Conservation (phyloP, 2,329 filamentous ascomycete species). For the Penicillium crustosum region DNA sequence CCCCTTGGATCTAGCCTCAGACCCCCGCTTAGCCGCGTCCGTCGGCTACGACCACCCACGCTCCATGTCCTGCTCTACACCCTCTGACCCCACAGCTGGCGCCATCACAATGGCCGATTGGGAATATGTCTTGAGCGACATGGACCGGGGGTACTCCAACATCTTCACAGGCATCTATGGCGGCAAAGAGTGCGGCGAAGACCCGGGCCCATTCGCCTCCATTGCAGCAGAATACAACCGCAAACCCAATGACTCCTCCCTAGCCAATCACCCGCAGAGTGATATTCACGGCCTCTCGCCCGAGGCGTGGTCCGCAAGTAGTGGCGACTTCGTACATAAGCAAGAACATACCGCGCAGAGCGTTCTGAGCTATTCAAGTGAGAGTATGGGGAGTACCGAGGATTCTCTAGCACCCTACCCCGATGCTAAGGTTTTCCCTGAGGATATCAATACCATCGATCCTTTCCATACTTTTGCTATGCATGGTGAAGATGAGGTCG, state of each 20-base stretch:
- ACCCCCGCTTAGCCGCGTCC: slow-evolving; percentile 50
- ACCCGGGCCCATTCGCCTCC: slow-evolving; percentile 37
- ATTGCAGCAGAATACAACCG: slow-evolving; percentile 34
- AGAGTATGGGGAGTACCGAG: slow-evolving; percentile 58
- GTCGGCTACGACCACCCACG: slow-evolving; percentile 32
- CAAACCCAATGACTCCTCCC: slow-evolving; percentile 25
- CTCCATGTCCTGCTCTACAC: slow-evolving; percentile 47
- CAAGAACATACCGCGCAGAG: slow-evolving; percentile 48
- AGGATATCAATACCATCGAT: slow-evolving; percentile 34
- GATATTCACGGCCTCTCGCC: slow-evolving; percentile 41
- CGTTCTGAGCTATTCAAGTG: slow-evolving; percentile 60
- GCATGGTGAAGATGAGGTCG: slow-evolving; percentile 34
- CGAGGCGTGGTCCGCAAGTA: slow-evolving; percentile 41
- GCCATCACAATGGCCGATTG: slow-evolving; percentile 67
- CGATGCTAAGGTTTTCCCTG: slow-evolving; percentile 27
- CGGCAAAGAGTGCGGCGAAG: slow-evolving; percentile 42
- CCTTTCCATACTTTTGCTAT: slow-evolving; percentile 41
- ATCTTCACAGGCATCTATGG: slow-evolving; percentile 62
- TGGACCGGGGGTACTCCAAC: slow-evolving; percentile 77
- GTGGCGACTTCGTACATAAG: slow-evolving; percentile 36
- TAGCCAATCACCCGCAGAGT: slow-evolving; percentile 20
- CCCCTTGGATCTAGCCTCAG: slow-evolving; percentile 22
- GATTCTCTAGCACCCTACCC: slow-evolving; percentile 34
- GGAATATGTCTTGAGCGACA: slow-evolving; percentile 76
- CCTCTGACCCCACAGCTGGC: slow-evolving; percentile 34